These are phyloP conservation scores for Auricularia auricula-judae DNA, from an alignment of 768 basidiomycete species.

Conservation along the genomic window DNA sequence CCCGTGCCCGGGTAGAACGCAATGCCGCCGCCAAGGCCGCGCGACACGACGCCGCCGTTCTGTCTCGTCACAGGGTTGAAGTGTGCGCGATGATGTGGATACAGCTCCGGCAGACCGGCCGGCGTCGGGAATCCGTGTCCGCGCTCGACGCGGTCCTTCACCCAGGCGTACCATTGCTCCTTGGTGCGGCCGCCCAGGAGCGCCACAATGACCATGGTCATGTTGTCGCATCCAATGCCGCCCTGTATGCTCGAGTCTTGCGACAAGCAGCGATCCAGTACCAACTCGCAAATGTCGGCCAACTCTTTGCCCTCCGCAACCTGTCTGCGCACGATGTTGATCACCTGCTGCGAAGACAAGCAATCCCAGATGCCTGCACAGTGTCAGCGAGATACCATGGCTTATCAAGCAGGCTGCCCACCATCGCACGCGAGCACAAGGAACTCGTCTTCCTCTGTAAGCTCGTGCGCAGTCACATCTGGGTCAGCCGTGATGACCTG, in stretches of 20 bases:
- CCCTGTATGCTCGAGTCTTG: slow-evolving; percentile 84
- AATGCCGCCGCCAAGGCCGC: background rate
- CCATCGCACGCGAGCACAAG: slow-evolving; percentile 96
- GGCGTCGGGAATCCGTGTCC: slow-evolving; percentile 75
- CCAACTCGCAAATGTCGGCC: slow-evolving; percentile 73
- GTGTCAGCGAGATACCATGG: background rate
- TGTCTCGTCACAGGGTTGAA: background rate
- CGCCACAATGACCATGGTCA: slow-evolving; percentile 90
- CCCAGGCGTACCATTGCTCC: slow-evolving; percentile 88
- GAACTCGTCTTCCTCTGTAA: slow-evolving; percentile 89
- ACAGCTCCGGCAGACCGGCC: slow-evolving; percentile 61
- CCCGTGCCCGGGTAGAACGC: background rate
- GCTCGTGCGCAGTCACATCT: slow-evolving; percentile 72
- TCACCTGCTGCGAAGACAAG: slow-evolving; percentile 80
- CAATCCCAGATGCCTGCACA: slow-evolving; percentile 94
- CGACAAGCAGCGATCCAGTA: slow-evolving; percentile 89
- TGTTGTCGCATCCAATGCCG: slow-evolving; percentile 98
- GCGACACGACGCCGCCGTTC: background rate
- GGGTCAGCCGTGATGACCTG: slow-evolving; percentile 95
- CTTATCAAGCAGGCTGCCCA: slow-evolving; percentile 18
- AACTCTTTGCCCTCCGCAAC: slow-evolving; percentile 72
- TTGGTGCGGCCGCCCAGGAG: slow-evolving; percentile 78
- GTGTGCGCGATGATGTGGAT: slow-evolving; percentile 40
- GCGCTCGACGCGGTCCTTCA: slow-evolving; percentile 68
- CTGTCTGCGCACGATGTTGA: slow-evolving; percentile 77